Conservation (phyloP, 1,139 yeast genomes). For the Sugiyamaella neomexicana region DNA sequence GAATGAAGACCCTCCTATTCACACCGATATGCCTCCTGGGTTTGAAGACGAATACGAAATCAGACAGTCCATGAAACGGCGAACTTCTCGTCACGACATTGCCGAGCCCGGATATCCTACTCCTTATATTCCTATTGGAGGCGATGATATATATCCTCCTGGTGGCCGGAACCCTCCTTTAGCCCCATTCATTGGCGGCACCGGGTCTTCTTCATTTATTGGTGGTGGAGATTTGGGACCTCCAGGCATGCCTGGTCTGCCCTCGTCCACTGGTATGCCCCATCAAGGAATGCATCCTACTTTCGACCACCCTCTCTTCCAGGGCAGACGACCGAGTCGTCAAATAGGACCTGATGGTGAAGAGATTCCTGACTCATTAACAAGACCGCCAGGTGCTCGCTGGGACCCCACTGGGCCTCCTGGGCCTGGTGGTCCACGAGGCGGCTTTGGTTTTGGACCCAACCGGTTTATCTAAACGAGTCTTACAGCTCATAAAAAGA, state of each 20-base stretch:
- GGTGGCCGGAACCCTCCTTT: constrained; percentile 41
- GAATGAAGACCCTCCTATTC: constrained; percentile 8
- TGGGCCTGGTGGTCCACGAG: constrained; percentile 1
- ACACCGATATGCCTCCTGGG: constrained; percentile 48
- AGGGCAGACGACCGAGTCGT: constrained; percentile 25
- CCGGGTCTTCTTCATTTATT: constrained; percentile 15
- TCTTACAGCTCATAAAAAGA: not conserved
- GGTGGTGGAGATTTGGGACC: constrained; percentile 27
- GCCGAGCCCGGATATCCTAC: constrained; percentile 20
- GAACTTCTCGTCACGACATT: constrained; percentile 21
- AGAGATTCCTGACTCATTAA: constrained; percentile 24
- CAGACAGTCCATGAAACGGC: constrained; percentile 15
- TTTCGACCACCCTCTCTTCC: constrained; percentile 34
- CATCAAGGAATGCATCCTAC: constrained; percentile 45
- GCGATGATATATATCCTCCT: constrained; percentile 45
- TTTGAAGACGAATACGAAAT: constrained; percentile 61
- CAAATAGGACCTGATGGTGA: constrained; percentile 22
- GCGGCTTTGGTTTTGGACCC: constrained; percentile 13
- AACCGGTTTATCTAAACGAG: constrained; percentile 12
- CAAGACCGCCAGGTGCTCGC: constrained; percentile 43
- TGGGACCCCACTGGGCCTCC: constrained; percentile 39
- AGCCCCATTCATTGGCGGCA: constrained; percentile 31
- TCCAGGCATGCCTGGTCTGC: constrained; percentile 18
- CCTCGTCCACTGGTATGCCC: constrained; percentile 17
- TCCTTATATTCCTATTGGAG: constrained; percentile 38